Evolutionary conservation across 2,329 filamentous ascomycete species (phyloP).

Genomic region (Basipetospora chlamydospora): DNA sequence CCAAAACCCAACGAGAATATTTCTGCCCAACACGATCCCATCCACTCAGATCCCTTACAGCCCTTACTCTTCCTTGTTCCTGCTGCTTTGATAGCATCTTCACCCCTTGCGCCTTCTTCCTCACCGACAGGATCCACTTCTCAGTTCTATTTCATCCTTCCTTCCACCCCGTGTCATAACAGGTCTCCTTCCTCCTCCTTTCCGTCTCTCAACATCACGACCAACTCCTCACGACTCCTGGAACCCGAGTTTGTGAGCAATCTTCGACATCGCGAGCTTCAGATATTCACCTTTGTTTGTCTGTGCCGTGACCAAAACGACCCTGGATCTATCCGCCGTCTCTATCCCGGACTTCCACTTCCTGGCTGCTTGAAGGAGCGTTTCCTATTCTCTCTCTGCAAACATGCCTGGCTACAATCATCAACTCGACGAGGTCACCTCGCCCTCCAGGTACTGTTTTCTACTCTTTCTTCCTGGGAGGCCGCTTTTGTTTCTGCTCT

Average conservation of each 20-base stretch:
- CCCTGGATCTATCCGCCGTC: too few species aligned
- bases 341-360: too few species aligned
- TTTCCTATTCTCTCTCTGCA: slow-evolving; percentile 3
- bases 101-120: background rate
- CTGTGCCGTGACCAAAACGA: too few species aligned
- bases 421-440: slow-evolving; percentile 43
- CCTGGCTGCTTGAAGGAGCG: background rate
- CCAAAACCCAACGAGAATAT: slow-evolving; percentile 22
- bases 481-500: slow-evolving; percentile 8
- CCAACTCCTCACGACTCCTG: too few species aligned
- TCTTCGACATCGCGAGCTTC: too few species aligned
- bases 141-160: background rate
- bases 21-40: slow-evolving; percentile 21
- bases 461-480: slow-evolving; percentile 22
- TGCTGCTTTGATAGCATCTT: background rate
- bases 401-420: slow-evolving; percentile 7
- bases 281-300: slow-evolving; percentile 5
- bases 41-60: slow-evolving; percentile 1
- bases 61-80: background rate
- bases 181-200: slow-evolving; percentile 7
- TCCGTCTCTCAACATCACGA: slow-evolving; percentile 7
- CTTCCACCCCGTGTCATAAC: too few species aligned
- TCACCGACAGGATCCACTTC: slow-evolving; percentile 2
- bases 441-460: slow-evolving; percentile 48
- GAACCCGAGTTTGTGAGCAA: too few species aligned